Conservation (phyloP, 2,329 filamentous ascomycete genomes). For the Botrytis cinerea region DNA sequence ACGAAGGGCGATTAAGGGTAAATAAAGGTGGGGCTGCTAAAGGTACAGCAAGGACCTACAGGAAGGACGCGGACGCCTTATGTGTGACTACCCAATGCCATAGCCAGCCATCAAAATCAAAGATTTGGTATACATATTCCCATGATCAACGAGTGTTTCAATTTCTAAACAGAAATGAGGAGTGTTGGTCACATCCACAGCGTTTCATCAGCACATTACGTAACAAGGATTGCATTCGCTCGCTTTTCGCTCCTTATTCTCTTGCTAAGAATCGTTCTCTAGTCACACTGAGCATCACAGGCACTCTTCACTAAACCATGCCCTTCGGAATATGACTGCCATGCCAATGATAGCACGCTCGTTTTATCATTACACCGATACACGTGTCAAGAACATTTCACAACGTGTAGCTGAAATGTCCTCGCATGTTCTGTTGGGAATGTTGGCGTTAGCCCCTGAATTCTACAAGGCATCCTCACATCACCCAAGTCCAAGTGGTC, state of each 20-base stretch:
- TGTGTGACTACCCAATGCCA: neutral
- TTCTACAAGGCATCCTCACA: neutral
- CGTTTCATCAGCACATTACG: neutral
- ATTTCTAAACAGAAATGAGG: neutral
- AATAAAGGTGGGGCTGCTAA: neutral
- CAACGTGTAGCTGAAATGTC: neutral
- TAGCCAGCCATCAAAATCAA: neutral
- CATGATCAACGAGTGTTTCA: conserved; percentile 9
- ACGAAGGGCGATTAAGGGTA: neutral
- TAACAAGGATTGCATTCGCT: neutral
- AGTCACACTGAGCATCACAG: neutral
- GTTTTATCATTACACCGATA: neutral
- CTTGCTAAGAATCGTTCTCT: neutral
- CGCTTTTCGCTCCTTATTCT: neutral
- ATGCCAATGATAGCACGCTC: neutral
- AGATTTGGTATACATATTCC: neutral
- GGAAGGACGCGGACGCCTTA: neutral
- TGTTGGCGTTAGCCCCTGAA: neutral
- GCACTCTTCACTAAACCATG: neutral
- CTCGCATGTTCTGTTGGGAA: neutral
- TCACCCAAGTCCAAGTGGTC: neutral
- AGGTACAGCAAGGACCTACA: conserved; percentile 7
- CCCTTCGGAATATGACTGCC: neutral
- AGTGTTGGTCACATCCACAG: neutral
- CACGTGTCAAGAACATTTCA: neutral